phyloP scores from a whole-genome alignment of 2,329 filamentous ascomycete species.

The Cordyceps cicadae region DNA sequence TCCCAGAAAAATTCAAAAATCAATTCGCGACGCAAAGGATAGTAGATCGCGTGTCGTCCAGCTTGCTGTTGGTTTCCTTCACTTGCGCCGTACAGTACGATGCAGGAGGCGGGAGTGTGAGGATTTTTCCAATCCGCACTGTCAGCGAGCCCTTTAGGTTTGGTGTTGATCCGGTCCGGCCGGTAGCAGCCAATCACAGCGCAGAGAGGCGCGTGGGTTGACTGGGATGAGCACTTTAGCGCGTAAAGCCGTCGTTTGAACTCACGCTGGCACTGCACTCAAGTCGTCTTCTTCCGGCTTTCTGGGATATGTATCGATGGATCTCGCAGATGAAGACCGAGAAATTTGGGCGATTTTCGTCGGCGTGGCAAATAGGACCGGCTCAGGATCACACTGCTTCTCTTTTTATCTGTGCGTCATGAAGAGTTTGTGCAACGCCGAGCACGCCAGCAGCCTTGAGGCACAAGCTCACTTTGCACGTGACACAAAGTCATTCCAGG shows the following conservation, averaged over 20 bases:
- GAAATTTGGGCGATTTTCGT: not conserved
- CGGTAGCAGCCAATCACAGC: constrained; percentile 22
- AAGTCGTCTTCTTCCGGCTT: not conserved
- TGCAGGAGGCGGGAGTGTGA: constrained; percentile 30
- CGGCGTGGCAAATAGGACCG: not conserved
- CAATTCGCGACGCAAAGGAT: constrained; percentile 2
- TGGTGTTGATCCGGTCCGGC: constrained; percentile 32
- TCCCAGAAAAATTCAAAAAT: not conserved
- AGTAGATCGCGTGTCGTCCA: constrained; percentile 15
- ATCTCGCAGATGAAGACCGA: not conserved
- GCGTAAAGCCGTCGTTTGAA: not conserved
- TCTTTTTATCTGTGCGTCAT: not conserved
- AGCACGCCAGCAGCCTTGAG: not conserved
- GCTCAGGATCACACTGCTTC: not conserved
- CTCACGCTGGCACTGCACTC: not conserved
- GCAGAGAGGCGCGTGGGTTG: not conserved
- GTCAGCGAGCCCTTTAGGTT: constrained; percentile 29
- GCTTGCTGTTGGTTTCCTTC: constrained; percentile 15
- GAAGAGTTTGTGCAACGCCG: not conserved
- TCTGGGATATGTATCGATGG: not conserved
- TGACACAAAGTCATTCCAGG: not conserved
- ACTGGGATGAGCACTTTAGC: constrained; percentile 5
- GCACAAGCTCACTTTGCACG: constrained; percentile 5
- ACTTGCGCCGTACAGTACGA: constrained; percentile 12
- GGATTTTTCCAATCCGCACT: constrained; percentile 36